phyloP scores from a whole-genome alignment of 768 basidiomycete genomes.

The Leccinum disarticulatum region DNA sequence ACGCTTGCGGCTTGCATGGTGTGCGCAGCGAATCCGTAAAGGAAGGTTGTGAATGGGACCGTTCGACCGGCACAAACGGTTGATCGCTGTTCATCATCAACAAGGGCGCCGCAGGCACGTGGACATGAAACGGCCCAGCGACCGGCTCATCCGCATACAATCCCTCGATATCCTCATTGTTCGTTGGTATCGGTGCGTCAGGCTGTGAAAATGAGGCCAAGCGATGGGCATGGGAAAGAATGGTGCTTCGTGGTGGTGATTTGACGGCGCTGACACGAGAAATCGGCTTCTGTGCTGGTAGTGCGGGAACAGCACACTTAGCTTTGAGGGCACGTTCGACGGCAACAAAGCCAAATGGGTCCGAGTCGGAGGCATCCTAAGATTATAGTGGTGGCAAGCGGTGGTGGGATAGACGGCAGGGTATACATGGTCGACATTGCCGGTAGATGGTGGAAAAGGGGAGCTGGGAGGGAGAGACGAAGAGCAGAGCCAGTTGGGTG shows the following conservation, averaged over 20 bases:
- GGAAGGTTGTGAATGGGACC: slow-evolving; percentile 12
- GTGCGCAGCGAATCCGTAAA: slow-evolving; percentile 31
- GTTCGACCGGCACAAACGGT: slow-evolving; percentile 2
- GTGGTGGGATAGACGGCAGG: slow-evolving; percentile 3
- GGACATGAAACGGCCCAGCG: slow-evolving; percentile 26
- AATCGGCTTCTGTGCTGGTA: slow-evolving; percentile 9
- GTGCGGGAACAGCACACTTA: slow-evolving; percentile 31
- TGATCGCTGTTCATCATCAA: slow-evolving; percentile 23
- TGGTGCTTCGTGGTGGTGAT: slow-evolving; percentile 21
- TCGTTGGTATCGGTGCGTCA: slow-evolving; percentile 34
- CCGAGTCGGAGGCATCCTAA: slow-evolving; percentile 36
- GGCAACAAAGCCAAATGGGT: slow-evolving; percentile 60
- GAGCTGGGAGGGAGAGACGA: slow-evolving; percentile 38
- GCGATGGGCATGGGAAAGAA: slow-evolving; percentile 15
- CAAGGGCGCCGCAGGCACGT: slow-evolving; percentile 22
- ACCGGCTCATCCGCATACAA: slow-evolving; percentile 35
- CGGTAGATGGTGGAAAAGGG: slow-evolving; percentile 28
- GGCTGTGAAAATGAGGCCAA: slow-evolving; percentile 36
- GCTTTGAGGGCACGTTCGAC: slow-evolving; percentile 51
- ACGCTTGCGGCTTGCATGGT: slow-evolving; percentile 29
- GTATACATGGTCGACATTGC: slow-evolving; percentile 12
- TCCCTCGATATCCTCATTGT: slow-evolving; percentile 34
- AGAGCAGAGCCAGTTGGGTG: slow-evolving; percentile 30
- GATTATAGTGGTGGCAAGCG: slow-evolving; percentile 19
- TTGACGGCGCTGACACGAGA: slow-evolving; percentile 13